phyloP scores from a whole-genome alignment of 2,329 filamentous ascomycete genomes.

The Aspergillus latus region DNA sequence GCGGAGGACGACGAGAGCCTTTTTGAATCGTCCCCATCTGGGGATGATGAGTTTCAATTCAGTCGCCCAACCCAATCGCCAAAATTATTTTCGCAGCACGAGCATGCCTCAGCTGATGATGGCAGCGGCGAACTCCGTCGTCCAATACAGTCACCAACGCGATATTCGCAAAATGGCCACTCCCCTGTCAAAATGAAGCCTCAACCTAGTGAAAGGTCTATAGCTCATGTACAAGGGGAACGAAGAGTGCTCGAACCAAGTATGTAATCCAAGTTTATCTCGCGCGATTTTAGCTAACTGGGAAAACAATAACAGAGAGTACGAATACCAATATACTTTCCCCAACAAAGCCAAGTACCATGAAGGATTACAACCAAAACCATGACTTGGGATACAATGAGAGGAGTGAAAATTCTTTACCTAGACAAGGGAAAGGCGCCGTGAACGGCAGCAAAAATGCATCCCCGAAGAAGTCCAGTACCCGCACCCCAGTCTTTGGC shows the following conservation, averaged over 20 bases:
- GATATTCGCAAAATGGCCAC: constrained; percentile 2
- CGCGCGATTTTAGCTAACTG: constrained; percentile 14
- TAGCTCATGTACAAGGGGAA: constrained; percentile 19
- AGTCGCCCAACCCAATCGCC: constrained; percentile 28
- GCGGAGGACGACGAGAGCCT: constrained; percentile 51
- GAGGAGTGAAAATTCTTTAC: neutral
- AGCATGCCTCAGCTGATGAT: neutral
- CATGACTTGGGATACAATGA: neutral
- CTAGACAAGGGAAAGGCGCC: neutral
- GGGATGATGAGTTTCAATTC: constrained; percentile 38
- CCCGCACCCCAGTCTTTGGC: no score
- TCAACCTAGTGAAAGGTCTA: constrained; percentile 19
- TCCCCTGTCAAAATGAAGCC: constrained; percentile 21
- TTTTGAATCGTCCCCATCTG: constrained; percentile 16
- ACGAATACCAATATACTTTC: constrained; percentile 48
- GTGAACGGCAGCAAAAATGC: neutral
- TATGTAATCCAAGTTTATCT: constrained; percentile 28
- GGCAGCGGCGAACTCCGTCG: neutral
- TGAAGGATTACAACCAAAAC: neutral
- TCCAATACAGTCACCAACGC: constrained; percentile 17
- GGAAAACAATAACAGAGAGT: constrained; percentile 41
- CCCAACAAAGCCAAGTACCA: constrained; percentile 25
- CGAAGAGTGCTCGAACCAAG: constrained; percentile 45
- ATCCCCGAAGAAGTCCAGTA: neutral
- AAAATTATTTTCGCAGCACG: neutral